These are phyloP conservation scores for Pontederia crassipes DNA, from an alignment of 176 grass and related monocot genomes.

Conservation along the genomic window DNA sequence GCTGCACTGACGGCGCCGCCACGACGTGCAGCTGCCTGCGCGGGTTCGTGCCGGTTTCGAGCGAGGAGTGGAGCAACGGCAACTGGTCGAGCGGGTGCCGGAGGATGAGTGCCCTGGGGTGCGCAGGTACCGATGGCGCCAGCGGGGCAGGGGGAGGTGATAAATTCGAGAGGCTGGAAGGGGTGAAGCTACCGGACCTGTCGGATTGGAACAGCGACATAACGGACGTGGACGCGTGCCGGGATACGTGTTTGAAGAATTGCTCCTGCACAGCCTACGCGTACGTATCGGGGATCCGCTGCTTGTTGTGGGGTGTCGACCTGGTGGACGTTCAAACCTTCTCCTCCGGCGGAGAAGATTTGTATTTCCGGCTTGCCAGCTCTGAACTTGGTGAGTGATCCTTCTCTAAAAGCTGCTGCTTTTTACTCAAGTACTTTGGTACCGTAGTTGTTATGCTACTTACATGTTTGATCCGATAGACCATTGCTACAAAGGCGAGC, in stretches of 20 bases:
- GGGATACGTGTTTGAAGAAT: conserved; percentile 7
- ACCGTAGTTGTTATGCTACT: too few relatives aligned
- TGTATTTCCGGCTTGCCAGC: conserved; percentile 8
- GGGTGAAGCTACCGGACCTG: conserved; percentile 7
- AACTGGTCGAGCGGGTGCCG: conserved; percentile 10
- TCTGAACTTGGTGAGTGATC: conserved; percentile 3
- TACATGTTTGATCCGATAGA: too few relatives aligned
- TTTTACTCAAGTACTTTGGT: conserved; percentile 19
- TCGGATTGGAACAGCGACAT: background rate
- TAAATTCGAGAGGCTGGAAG: background rate
- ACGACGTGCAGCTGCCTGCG: conserved; percentile 2
- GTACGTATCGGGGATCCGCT: conserved; percentile 11
- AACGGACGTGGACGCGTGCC: background rate
- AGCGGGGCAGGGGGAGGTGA: background rate
- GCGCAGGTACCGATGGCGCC: background rate
- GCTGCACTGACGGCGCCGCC: background rate
- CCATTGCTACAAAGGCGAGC: conserved; percentile 1
- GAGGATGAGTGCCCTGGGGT: background rate
- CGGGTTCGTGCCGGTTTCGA: conserved; percentile 12
- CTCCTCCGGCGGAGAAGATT: background rate
- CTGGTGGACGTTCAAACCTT: conserved; percentile 12
- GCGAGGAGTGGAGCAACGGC: conserved; percentile 4
- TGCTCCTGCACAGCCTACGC: conserved; percentile 21
- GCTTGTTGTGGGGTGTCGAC: conserved; percentile 12
- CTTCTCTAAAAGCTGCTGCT: background rate